Conservation (phyloP, 352 stramenopile genomes). For the Phytophthora sansomeana region DNA sequence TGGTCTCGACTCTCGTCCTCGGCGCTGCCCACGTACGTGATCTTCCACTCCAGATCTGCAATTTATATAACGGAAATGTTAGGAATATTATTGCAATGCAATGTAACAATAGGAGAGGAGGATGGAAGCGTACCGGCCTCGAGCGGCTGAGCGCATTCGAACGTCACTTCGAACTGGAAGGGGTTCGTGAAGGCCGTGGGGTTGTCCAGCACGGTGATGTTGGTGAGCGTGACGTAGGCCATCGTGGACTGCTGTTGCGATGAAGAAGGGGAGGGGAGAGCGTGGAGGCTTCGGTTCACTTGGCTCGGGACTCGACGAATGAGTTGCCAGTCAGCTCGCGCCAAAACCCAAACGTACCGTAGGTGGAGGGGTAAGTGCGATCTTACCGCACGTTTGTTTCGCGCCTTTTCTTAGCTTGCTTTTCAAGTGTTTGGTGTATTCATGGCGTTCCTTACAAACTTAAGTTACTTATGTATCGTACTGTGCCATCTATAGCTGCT, state of each 20-base stretch:
- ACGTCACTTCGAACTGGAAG: slow-evolving; percentile 99
- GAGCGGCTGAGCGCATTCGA: slow-evolving; percentile 98
- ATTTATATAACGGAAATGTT: slow-evolving; percentile 1
- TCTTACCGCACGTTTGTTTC: slow-evolving; percentile 24
- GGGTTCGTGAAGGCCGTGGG: slow-evolving; percentile 97
- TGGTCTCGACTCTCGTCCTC: slow-evolving; percentile 97
- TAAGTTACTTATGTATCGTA: not conserved
- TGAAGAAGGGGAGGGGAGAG: slow-evolving; percentile 15
- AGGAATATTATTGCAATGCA: not conserved
- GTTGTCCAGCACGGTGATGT: slow-evolving; percentile 99
- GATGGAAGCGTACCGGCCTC: slow-evolving; percentile 84
- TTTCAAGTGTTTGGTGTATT: not conserved
- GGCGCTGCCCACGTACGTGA: slow-evolving; percentile 98
- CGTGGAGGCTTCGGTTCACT: not conserved
- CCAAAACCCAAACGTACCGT: slow-evolving; percentile 33
- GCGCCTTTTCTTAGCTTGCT: slow-evolving; percentile 12
- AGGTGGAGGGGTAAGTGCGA: slow-evolving; percentile 25
- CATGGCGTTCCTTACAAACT: not conserved
- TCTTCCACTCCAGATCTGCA: slow-evolving; percentile 99
- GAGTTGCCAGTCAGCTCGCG: slow-evolving; percentile 30
- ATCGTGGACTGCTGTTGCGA: slow-evolving; percentile 44
- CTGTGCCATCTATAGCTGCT: not conserved
- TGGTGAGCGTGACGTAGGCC: slow-evolving; percentile 92
- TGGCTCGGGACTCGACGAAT: slow-evolving; percentile 21
- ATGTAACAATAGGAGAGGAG: not conserved